A percentile compares a stretch with the other conserved stretches of the same genome.
These are phyloP conservation scores for Simplicillium aogashimaense DNA, from an alignment of 2,329 filamentous ascomycete genomes.

Conservation along the genomic window DNA sequence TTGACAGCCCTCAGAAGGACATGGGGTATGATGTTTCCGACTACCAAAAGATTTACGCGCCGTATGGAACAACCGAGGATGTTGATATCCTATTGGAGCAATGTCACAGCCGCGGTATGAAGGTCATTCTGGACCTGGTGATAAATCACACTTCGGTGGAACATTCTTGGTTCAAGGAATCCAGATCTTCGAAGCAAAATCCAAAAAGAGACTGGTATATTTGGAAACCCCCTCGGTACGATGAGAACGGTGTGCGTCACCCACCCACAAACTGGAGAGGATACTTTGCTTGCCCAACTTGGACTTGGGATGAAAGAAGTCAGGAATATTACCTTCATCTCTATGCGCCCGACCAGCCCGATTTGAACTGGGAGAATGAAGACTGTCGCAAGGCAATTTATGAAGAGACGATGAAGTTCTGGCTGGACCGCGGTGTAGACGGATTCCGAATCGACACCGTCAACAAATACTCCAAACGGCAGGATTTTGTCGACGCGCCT, in stretches of 20 bases:
- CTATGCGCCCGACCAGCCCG: conserved; percentile 62
- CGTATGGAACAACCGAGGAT: conserved; percentile 60
- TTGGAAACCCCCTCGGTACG: conserved; percentile 50
- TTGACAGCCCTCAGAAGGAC: conserved; percentile 48
- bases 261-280: conserved; percentile 51
- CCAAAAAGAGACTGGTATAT: conserved; percentile 54
- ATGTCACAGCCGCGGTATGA: conserved; percentile 54
- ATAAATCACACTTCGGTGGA: conserved; percentile 59
- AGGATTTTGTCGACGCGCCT: conserved; percentile 47
- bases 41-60: conserved; percentile 55
- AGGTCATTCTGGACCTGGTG: conserved; percentile 62
- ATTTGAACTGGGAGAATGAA: conserved; percentile 69
- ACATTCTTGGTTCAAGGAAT: conserved; percentile 49
- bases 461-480: conserved; percentile 56
- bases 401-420: conserved; percentile 56
- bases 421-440: conserved; percentile 58
- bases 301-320: conserved; percentile 38
- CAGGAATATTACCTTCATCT: conserved; percentile 54
- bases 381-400: conserved; percentile 56
- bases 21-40: conserved; percentile 66
- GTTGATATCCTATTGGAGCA: conserved; percentile 53
- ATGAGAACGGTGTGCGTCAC: conserved; percentile 42
- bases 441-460: conserved; percentile 61
- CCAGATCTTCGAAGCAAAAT: conserved; percentile 41
- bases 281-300: conserved; percentile 28